A percentile compares a stretch with the other conserved stretches of the same genome.
These are phyloP conservation scores for Prunus mume DNA, from an alignment of 306 rosid genomes.

Conservation along the genomic window DNA sequence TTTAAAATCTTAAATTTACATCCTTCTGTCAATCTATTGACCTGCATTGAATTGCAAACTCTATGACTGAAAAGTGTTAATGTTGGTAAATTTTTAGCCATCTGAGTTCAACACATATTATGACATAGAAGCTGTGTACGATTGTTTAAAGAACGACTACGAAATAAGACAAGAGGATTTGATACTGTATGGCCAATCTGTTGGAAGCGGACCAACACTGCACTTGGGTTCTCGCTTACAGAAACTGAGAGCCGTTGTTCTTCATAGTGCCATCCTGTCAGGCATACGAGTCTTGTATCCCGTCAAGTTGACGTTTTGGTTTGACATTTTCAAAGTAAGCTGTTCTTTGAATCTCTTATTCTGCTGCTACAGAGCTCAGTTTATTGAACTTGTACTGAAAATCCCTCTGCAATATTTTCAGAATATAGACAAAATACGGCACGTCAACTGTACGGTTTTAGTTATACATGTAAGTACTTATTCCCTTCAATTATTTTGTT, in stretches of 20 bases:
- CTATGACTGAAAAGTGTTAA: constrained; percentile 22
- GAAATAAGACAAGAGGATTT: constrained; percentile 82
- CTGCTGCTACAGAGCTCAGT: not conserved
- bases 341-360: constrained; percentile 12
- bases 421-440: constrained; percentile 93
- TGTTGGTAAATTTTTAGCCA: constrained; percentile 54
- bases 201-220: constrained; percentile 95
- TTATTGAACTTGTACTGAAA: constrained; percentile 30
- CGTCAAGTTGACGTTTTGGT: constrained; percentile 93
- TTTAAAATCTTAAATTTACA: not conserved
- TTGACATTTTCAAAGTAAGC: constrained; percentile 93
- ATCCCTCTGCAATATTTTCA: constrained; percentile 37
- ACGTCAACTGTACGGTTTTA: constrained; percentile 75
- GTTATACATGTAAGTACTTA: constrained; percentile 83
- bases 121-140: constrained; percentile 94
- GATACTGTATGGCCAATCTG: constrained; percentile 94
- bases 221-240: constrained; percentile 79
- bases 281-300: constrained; percentile 93
- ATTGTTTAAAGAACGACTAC: constrained; percentile 75
- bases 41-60: constrained; percentile 17
- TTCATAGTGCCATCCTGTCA: constrained; percentile 95
- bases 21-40: not conserved
- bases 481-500: constrained; percentile 17
- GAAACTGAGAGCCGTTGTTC: constrained; percentile 88
- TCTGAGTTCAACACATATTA: constrained; percentile 90